Base-by-base conservation (phyloP, 208 protist genomes). In the Leishmania arabica region DNA sequence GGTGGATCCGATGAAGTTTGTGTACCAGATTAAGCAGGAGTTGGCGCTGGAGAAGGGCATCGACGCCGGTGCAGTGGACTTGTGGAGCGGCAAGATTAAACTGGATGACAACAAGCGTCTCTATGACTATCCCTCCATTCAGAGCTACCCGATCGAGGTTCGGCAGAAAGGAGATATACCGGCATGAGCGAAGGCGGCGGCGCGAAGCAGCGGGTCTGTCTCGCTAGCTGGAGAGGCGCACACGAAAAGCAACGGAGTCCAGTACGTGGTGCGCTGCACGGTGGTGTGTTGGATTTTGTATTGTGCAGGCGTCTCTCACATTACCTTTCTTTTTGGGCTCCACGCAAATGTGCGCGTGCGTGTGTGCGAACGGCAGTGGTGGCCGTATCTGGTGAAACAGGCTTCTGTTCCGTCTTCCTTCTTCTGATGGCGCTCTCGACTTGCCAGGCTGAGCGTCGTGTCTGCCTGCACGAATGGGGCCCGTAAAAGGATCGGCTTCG, bases 121-220 rank as follows among this genome's bases (percentile, higher is more conserved):
- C 31, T 98, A 97, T 65, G 95, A 98, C 84, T 98, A 98, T 73
- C 95, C 95, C 11, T 92, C 90, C 27, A 88, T 95, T 40, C 95
- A 98, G 79, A 97, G 86, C 82, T 95, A 95, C 71, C 95, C 95
- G 15, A 98, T 98, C 40, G 95, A 98, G 79, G 95, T 98, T n/a
- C 92, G 94, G 1, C 92, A 96, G 78, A 98, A 96, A 83, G 95
- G 95, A 15, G 93, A 98, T 78, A 88, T 95, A 60, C 93, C 93
- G 11, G 88, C 86, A 21, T 96, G 89, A 87, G 6, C 45, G 31
- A 54, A 31, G 9, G 45, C 6, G 21, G 24, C 40, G 8, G 17
- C 45, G 27, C n/a, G n/a, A 3, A 11, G 62, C 21, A 51, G 42
- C 27, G 21, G 9, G 81, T 27, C 11, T 19, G 24, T 37, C 27